phyloP scores from a whole-genome alignment of 2,329 filamentous ascomycete species.

The Colletotrichum tanaceti region DNA sequence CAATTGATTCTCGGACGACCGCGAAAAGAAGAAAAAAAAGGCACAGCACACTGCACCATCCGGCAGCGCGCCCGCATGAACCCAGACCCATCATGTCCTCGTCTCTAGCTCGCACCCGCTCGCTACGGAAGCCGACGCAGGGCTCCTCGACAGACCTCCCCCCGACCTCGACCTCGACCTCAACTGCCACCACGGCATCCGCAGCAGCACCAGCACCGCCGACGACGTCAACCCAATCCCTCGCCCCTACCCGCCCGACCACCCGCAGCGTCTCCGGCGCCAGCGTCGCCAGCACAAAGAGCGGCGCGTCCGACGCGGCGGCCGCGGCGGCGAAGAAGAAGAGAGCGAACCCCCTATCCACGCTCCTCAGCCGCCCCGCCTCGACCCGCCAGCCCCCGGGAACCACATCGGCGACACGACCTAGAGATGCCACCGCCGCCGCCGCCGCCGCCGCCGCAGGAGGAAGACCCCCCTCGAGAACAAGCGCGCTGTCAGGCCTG shows the following conservation, averaged over 20 bases:
- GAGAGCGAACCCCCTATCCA: conserved; percentile 21
- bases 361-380: conserved; percentile 15
- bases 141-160: conserved; percentile 42
- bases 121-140: conserved; percentile 58
- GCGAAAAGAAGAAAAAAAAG: not conserved
- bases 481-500: conserved; percentile 1
- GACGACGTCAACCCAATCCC: not conserved
- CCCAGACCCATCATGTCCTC: conserved; percentile 53
- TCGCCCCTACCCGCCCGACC: conserved; percentile 16
- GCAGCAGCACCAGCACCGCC: not conserved
- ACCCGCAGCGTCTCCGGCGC: conserved; percentile 36
- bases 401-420: conserved; percentile 4
- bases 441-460: not conserved
- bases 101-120: conserved; percentile 58
- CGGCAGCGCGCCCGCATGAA: not conserved
- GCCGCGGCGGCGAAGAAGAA: conserved; percentile 34
- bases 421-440: conserved; percentile 33
- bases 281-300: conserved; percentile 14
- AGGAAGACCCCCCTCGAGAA: not conserved
- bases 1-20: not conserved
- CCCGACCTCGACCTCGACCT: conserved; percentile 1
- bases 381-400: conserved; percentile 25
- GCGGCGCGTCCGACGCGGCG: conserved; percentile 30
- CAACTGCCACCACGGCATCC: conserved; percentile 3
- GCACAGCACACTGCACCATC: not conserved